A percentile compares a stretch with the other conserved stretches of the same genome.
Evolutionary conservation across 345 rosid species (phyloP).

Genomic region (Melastoma malabathricum): DNA sequence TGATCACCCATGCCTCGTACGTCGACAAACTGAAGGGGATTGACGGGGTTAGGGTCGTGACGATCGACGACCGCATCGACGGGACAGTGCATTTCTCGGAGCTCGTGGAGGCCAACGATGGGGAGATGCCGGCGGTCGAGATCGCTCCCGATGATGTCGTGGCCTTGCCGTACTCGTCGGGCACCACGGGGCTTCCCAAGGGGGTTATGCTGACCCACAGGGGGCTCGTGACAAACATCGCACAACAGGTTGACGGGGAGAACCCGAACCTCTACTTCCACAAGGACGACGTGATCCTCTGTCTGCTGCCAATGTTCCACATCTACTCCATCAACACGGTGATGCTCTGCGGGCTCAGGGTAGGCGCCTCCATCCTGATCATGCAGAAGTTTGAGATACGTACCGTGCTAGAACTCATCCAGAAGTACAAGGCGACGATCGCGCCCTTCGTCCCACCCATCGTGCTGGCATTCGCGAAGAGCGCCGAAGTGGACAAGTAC

Average conservation of each 20-base stretch:
- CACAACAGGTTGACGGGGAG: conserved; percentile 91
- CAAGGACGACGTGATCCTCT: conserved; percentile 61
- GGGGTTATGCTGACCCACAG: conserved; percentile 91
- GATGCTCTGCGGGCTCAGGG: conserved; percentile 62
- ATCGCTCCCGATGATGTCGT: conserved; percentile 56
- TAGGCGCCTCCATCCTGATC: conserved; percentile 66
- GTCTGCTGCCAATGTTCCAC: conserved; percentile 72
- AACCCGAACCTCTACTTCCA: conserved; percentile 72
- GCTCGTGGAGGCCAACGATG: conserved; percentile 30
- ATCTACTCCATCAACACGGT: conserved; percentile 62
- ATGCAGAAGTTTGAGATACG: conserved; percentile 72
- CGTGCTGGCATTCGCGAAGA: conserved; percentile 54
- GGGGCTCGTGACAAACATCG: conserved; percentile 63
- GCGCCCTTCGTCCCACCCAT: conserved; percentile 82
- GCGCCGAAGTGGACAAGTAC: conserved; percentile 41
- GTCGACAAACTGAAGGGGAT: conserved; percentile 41
- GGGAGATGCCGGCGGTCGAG: conserved; percentile 16
- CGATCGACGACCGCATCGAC: conserved; percentile 28
- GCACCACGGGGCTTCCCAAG: conserved; percentile 88
- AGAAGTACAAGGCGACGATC: conserved; percentile 56
- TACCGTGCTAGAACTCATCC: conserved; percentile 33
- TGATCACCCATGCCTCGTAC: conserved; percentile 48
- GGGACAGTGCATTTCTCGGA: conserved; percentile 56
- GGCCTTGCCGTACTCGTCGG: conserved; percentile 89
- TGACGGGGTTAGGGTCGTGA: conserved; percentile 23